phyloP scores from a whole-genome alignment of 1,284 basidiomycete genomes.

The Trichosporon coremiiforme region DNA sequence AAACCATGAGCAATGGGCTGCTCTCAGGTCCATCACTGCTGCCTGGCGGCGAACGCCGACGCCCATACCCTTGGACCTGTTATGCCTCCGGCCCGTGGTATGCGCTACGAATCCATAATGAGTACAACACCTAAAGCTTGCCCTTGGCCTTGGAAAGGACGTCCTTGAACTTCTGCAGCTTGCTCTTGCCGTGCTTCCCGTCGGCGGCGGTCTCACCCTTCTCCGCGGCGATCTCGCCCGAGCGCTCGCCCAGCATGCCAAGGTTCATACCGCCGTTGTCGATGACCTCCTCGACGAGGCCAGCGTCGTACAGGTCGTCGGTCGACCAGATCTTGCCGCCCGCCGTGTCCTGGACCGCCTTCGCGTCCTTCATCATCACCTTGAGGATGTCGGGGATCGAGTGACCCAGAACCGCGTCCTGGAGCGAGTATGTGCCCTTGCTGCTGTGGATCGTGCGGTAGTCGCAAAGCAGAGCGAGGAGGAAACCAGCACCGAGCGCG shows the following conservation, averaged over 20 bases:
- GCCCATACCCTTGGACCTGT: too few relatives aligned
- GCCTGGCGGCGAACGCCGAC: too few relatives aligned
- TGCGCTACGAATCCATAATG: not conserved
- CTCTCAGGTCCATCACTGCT: too few relatives aligned
- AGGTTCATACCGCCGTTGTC: slow-evolving; percentile 48
- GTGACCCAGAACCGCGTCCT: slow-evolving; percentile 77
- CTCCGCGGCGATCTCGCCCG: slow-evolving; percentile 55
- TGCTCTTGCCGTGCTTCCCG: not conserved
- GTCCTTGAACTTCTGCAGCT: slow-evolving; percentile 5
- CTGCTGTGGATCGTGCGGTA: slow-evolving; percentile 84
- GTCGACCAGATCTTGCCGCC: slow-evolving; percentile 80
- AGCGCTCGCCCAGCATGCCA: slow-evolving; percentile 59
- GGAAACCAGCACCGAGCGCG: slow-evolving; percentile 81
- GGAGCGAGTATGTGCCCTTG: slow-evolving; percentile 70
- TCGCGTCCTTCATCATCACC: slow-evolving; percentile 64
- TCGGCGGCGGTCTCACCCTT: slow-evolving; percentile 44
- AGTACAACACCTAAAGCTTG: slow-evolving; percentile 10
- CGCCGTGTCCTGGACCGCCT: slow-evolving; percentile 70
- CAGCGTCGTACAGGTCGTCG: slow-evolving; percentile 66
- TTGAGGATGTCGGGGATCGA: slow-evolving; percentile 48
- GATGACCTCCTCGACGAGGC: slow-evolving; percentile 73
- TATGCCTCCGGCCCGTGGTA: too few relatives aligned
- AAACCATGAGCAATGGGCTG: too few relatives aligned
- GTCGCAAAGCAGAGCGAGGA: slow-evolving; percentile 81
- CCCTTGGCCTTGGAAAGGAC: not conserved